A percentile compares a stretch with the other conserved stretches of the same genome.
Conservation (phyloP, 805 yeast species). For the Candida cerambycidarum region DNA sequence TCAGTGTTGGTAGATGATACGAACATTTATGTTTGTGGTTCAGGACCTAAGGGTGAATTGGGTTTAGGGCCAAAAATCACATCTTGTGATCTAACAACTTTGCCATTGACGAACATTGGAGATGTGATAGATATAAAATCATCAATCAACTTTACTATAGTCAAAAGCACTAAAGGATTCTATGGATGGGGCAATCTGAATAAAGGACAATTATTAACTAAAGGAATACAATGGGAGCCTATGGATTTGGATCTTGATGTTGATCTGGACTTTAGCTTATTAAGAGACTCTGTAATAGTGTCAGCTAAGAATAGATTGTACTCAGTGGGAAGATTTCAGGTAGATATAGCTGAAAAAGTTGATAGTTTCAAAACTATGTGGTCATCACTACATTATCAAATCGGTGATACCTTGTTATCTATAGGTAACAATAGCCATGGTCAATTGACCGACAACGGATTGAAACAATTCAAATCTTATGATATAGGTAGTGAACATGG, state of each 20-base stretch:
- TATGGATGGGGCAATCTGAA: conserved; percentile 72
- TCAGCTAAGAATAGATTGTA: conserved; percentile 9
- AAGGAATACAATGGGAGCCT: conserved; percentile 13
- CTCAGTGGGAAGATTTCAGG: conserved; percentile 20
- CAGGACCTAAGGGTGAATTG: conserved; percentile 72
- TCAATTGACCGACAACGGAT: conserved; percentile 45
- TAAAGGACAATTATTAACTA: conserved; percentile 49
- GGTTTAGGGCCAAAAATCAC: conserved; percentile 43
- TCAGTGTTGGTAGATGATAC: conserved; percentile 47
- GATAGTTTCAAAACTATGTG: conserved; percentile 54
- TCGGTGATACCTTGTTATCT: conserved; percentile 35
- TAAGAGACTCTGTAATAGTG: conserved; percentile 10
- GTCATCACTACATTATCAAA: conserved; percentile 66
- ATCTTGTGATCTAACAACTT: not conserved
- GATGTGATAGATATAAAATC: conserved; percentile 20
- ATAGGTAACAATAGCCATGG: conserved; percentile 76
- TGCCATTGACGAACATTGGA: not conserved
- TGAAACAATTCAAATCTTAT: conserved; percentile 8
- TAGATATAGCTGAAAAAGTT: conserved; percentile 8
- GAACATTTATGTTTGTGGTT: conserved; percentile 55
- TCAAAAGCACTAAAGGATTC: conserved; percentile 42
- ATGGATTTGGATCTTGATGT: not conserved
- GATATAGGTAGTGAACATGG: conserved; percentile 88
- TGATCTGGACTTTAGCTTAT: conserved; percentile 22
- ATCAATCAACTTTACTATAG: conserved; percentile 48